Conservation (phyloP, 2,329 filamentous ascomycete genomes). For the Dactylonectria estremocensis region DNA sequence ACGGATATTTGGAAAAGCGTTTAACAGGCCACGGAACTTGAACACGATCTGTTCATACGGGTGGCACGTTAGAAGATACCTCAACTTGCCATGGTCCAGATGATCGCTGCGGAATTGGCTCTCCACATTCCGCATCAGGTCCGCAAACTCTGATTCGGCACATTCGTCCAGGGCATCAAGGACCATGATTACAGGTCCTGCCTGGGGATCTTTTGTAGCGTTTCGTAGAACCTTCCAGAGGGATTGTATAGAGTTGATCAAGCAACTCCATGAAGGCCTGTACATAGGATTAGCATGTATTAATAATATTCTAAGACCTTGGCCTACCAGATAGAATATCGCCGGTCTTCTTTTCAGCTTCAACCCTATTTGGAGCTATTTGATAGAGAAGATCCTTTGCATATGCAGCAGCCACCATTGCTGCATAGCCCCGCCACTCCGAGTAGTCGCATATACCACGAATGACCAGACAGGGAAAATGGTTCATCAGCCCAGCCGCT, state of each 20-base stretch:
- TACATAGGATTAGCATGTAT: neutral
- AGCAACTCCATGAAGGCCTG: neutral
- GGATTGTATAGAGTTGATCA: too few species aligned
- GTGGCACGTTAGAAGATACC: too few species aligned
- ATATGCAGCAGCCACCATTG: neutral
- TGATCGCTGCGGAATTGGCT: conserved; percentile 14
- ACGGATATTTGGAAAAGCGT: conserved; percentile 34
- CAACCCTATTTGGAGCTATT: neutral
- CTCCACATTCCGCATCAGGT: conserved; percentile 36
- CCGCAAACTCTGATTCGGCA: conserved; percentile 36
- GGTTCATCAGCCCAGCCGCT: neutral
- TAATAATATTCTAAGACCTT: neutral
- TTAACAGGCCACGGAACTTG: too few species aligned
- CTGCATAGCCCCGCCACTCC: neutral
- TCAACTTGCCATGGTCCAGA: conserved; percentile 1
- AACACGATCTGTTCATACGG: too few species aligned
- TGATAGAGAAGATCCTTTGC: neutral
- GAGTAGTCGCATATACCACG: neutral
- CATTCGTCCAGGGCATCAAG: conserved; percentile 60
- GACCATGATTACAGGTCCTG: conserved; percentile 52
- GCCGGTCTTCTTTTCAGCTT: neutral
- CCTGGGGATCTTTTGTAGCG: too few species aligned
- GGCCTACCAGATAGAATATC: neutral
- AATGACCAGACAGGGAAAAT: neutral
- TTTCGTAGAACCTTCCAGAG: too few species aligned